Percentiles rank a stretch among this genome's conserved stretches.
Evolutionary conservation across 768 basidiomycete species (phyloP).

Genomic region (Glaciozyma antarctica): DNA sequence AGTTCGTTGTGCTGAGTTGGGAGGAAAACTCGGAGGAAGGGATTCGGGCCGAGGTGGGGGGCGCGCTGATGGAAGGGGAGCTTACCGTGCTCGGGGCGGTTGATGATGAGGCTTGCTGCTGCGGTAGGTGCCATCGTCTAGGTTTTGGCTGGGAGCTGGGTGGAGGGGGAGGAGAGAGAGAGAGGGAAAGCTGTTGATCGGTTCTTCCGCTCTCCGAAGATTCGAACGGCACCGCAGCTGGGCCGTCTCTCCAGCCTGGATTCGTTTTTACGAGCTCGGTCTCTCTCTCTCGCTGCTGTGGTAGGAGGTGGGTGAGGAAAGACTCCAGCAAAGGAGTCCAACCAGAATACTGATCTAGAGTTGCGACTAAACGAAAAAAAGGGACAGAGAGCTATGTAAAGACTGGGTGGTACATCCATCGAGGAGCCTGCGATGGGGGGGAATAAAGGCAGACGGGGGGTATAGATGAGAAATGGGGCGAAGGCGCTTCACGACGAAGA

Average conservation of each 20-base stretch:
- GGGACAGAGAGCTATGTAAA: too few species aligned
- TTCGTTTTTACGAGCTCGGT: too few species aligned
- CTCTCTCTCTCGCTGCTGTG: too few species aligned
- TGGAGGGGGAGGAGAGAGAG: background rate
- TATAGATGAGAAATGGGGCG: background rate
- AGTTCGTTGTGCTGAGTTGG: background rate
- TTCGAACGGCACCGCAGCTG: too few species aligned
- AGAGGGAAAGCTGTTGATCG: background rate
- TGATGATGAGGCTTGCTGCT: background rate
- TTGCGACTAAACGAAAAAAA: too few species aligned
- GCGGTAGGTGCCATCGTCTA: background rate
- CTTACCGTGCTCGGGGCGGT: constrained; percentile 6
- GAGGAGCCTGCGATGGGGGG: too few species aligned
- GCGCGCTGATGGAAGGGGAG: background rate
- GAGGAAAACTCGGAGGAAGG: background rate
- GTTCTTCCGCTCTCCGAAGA: background rate
- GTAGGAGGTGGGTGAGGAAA: too few species aligned
- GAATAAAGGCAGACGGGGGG: too few species aligned
- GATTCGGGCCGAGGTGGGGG: background rate
- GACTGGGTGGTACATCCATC: too few species aligned
- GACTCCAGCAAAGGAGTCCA: too few species aligned
- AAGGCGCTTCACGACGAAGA: background rate
- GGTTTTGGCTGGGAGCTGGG: background rate
- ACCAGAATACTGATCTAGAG: too few species aligned
- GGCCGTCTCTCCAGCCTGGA: too few species aligned